Conservation (phyloP, 192 early-diverging fungal genomes). For the Coemansia sp. region DNA sequence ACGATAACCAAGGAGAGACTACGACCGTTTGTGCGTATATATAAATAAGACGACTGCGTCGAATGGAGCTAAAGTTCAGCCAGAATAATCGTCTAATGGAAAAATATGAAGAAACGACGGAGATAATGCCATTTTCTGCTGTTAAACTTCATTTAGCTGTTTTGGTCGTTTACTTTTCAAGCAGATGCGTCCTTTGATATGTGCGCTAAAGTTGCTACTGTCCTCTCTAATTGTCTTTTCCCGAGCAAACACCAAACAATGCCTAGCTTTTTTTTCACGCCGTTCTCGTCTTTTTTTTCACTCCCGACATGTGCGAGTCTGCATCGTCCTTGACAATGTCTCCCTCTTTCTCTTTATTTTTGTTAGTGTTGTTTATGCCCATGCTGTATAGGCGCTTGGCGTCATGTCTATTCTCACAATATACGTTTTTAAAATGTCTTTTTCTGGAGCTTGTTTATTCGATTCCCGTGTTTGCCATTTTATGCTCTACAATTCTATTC, state of each 20-base stretch:
- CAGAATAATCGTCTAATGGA: too few species aligned
- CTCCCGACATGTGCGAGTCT: conserved; percentile 26
- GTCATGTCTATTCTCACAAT: background rate
- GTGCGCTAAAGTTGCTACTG: conserved; percentile 11
- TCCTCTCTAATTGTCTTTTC: conserved; percentile 3
- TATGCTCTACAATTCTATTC: background rate
- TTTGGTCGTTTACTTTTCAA: conserved; percentile 7
- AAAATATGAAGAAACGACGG: too few species aligned
- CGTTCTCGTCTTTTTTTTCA: background rate
- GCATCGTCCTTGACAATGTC: conserved; percentile 17
- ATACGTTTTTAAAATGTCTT: background rate
- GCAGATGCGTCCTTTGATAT: background rate
- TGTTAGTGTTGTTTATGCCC: too few species aligned
- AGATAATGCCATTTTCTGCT: too few species aligned
- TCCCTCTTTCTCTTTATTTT: conserved; percentile 4
- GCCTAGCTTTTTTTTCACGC: conserved; percentile 2
- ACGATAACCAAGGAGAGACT: too few species aligned
- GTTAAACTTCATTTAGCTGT: background rate
- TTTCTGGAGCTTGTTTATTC: conserved; percentile 3
- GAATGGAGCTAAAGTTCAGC: too few species aligned
- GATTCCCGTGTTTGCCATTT: background rate
- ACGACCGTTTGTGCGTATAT: too few species aligned
- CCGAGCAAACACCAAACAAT: conserved; percentile 7
- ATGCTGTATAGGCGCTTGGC: background rate
- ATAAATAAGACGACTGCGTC: too few species aligned